phyloP scores from a whole-genome alignment of 2,329 filamentous ascomycete genomes.

The Calonectria hongkongensis region DNA sequence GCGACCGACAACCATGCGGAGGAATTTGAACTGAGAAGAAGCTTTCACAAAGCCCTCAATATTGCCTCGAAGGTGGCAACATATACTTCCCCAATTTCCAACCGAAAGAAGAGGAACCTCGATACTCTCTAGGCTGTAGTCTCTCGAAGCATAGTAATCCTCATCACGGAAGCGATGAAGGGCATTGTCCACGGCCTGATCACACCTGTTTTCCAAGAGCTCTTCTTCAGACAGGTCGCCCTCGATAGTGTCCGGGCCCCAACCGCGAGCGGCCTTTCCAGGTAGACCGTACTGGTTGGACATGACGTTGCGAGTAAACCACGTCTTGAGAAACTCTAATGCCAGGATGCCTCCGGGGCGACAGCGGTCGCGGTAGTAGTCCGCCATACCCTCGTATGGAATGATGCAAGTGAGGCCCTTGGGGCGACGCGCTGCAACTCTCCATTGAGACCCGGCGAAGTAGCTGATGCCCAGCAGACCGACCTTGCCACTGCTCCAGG shows the following conservation, averaged over 20 bases:
- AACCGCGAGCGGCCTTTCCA: not conserved
- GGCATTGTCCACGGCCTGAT: not conserved
- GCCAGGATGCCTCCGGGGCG: not conserved
- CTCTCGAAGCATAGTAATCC: not conserved
- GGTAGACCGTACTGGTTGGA: not conserved
- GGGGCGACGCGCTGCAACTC: slow-evolving; percentile 65
- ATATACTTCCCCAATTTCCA: not conserved
- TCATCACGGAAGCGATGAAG: not conserved
- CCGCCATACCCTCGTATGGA: slow-evolving; percentile 50
- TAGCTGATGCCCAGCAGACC: slow-evolving; percentile 68
- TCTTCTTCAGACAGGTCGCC: not conserved
- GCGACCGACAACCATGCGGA: not conserved
- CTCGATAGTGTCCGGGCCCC: not conserved
- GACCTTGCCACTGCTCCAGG: slow-evolving; percentile 68
- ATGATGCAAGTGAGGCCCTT: slow-evolving; percentile 66
- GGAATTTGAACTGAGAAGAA: not conserved
- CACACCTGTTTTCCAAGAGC: not conserved
- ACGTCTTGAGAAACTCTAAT: not conserved
- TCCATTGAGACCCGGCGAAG: slow-evolving; percentile 66
- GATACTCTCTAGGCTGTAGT: not conserved
- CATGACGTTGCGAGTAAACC: not conserved
- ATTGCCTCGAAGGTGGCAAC: not conserved
- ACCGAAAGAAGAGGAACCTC: not conserved
- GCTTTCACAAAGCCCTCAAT: not conserved
- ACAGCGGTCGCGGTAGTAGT: slow-evolving; percentile 10